Conservation (phyloP, 352 stramenopile species). For the Globisporangium abappressorium region DNA sequence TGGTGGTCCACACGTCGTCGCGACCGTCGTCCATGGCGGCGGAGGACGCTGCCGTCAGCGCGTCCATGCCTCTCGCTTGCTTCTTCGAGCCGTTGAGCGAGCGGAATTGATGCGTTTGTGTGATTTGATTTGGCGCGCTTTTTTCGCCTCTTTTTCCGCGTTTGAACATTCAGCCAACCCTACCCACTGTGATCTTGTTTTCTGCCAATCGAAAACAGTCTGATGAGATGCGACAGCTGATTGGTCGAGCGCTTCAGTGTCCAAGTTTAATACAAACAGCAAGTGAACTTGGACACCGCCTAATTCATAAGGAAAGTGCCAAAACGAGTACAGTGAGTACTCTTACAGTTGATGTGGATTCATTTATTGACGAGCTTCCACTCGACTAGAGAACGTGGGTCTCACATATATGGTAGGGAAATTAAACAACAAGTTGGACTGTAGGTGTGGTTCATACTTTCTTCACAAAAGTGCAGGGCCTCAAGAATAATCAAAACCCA, state of each 20-base stretch:
- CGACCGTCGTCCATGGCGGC: background rate
- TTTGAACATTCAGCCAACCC: background rate
- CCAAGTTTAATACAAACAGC: too few relatives aligned
- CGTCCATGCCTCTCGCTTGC: conserved; percentile 4
- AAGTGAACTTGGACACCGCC: too few relatives aligned
- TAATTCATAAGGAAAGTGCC: too few relatives aligned
- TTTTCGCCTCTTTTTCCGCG: background rate
- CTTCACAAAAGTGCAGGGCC: too few relatives aligned
- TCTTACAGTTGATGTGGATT: too few relatives aligned
- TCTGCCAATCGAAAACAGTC: background rate
- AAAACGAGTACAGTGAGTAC: too few relatives aligned
- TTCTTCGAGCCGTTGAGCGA: background rate
- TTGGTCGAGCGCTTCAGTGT: too few relatives aligned
- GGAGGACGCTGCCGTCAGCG: background rate
- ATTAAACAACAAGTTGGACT: too few relatives aligned
- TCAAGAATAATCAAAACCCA: background rate
- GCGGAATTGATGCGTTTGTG: background rate
- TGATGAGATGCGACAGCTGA: background rate
- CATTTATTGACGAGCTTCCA: too few relatives aligned
- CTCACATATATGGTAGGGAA: too few relatives aligned
- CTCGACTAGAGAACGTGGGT: too few relatives aligned
- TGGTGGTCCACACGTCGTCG: background rate
- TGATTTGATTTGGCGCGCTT: background rate
- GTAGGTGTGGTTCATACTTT: too few relatives aligned
- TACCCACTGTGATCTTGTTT: background rate